Base-by-base conservation (phyloP, 2,329 filamentous ascomycete species). In the Grosmannia serpens region DNA sequence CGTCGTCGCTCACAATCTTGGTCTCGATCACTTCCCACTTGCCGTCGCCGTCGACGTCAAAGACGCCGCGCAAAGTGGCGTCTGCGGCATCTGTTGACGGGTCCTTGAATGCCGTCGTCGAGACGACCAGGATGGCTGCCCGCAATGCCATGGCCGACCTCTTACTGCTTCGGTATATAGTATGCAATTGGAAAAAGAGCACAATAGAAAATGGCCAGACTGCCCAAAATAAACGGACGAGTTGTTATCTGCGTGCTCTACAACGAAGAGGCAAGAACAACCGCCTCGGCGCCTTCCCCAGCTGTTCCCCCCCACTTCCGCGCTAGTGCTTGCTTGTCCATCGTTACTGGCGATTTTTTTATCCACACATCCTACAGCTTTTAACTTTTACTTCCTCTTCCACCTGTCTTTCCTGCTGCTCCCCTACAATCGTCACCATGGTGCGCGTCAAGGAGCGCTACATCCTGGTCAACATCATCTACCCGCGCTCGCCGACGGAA, bases 381-480 rank as follows among this genome's bases (percentile, higher is more conserved):
- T 47, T 47, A 24, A 9, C n/a, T 47, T 38, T 38, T 38, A 38
- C 17, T 38, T 38, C n/a, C 44, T 47, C 27, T 2, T 22, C 33
- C 24, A 26, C 8, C 26, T 33, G 7, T 50, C n/a, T 29, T 15
- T 31, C 17, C 22, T 22, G 22, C 2, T 15, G 10, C 13, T 44
- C 53, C 13, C 33, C 10, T 35, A 35, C 33, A 35, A 26, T 35
- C 31, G 24, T 22, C 56, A 41, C 55, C 57, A 96, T 99, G 94
- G 94, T 99, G 61, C 89, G 94, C 69, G 83, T 97, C 65, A 99
- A 99, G 74, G 88, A 96, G 72, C 86, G 94, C 67, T 99, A 99
- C 71, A 82, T 99, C 22, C 84, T 97, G n/a, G 83, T 97, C 62
- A 89, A 95, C 69, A 91, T 97, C 64, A 79, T 97, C 53, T 96